Conservation (phyloP, 305 asterid species). For the Solanum aculeatissimum region DNA sequence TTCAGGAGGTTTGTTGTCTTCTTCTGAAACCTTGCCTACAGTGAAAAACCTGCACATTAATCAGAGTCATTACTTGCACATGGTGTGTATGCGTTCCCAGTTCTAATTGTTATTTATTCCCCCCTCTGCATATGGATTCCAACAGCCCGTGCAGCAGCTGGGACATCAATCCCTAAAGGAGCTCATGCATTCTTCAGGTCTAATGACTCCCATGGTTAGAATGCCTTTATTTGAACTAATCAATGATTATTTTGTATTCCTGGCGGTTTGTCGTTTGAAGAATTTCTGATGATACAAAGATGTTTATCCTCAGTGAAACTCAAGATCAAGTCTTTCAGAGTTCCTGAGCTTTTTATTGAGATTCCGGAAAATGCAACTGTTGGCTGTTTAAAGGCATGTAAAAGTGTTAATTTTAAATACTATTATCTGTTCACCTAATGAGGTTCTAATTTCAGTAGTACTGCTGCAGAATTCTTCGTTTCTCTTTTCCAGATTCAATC, state of each 20-base stretch:
- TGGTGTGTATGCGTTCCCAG: not conserved
- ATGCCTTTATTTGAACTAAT: not conserved
- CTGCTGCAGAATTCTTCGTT: not conserved
- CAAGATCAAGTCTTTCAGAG: slow-evolving; percentile 87
- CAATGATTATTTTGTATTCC: not conserved
- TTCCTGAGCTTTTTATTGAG: slow-evolving; percentile 85
- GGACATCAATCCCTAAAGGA: slow-evolving; percentile 26
- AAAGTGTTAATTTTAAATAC: not conserved
- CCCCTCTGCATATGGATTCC: slow-evolving; percentile 4
- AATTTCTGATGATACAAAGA: slow-evolving; percentile 19
- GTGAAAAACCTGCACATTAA: slow-evolving; percentile 13
- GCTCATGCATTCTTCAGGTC: slow-evolving; percentile 41
- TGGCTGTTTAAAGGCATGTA: slow-evolving; percentile 75
- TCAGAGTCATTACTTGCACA: not conserved
- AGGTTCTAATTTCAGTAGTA: not conserved
- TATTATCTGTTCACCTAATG: not conserved
- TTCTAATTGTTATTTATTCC: not conserved
- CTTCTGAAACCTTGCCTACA: slow-evolving; percentile 22
- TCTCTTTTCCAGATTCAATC: not conserved
- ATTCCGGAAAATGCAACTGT: slow-evolving; percentile 88
- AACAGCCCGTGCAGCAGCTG: slow-evolving; percentile 27
- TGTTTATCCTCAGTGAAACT: slow-evolving; percentile 59
- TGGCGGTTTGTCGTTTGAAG: not conserved
- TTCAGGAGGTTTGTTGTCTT: slow-evolving; percentile 1
- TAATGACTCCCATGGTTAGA: slow-evolving; percentile 57